Percentiles rank a stretch among this genome's conserved stretches.
Evolutionary conservation across 371 early-diverging fungal genomes (phyloP).

Genomic region (Capillidium rhysosporum): DNA sequence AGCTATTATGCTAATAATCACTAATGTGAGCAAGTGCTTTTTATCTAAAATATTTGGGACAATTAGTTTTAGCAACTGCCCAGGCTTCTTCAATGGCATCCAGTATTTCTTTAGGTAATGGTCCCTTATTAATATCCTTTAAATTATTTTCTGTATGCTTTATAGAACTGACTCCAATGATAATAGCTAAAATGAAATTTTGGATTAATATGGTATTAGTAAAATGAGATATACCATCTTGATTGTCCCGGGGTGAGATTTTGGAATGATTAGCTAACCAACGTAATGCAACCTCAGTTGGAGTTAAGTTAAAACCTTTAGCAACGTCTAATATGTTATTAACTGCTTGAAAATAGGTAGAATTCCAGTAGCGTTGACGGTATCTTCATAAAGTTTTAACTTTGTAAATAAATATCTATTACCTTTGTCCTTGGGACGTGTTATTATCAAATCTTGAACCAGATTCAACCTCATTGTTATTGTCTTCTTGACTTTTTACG

Average conservation of each 20-base stretch:
- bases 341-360: slow-evolving; percentile 26
- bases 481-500: slow-evolving; percentile 13
- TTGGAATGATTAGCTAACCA: slow-evolving; percentile 42
- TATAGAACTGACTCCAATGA: slow-evolving; percentile 34
- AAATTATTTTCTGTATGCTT: slow-evolving; percentile 24
- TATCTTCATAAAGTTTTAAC: slow-evolving; percentile 11
- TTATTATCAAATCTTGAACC: slow-evolving; percentile 30
- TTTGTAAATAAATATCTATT: background rate
- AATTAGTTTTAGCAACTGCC: slow-evolving; percentile 16
- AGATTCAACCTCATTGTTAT: slow-evolving; percentile 12
- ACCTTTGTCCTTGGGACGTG: slow-evolving; percentile 19
- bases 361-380: slow-evolving; percentile 34
- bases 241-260: slow-evolving; percentile 16
- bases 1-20: too few species aligned
- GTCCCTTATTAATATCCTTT: slow-evolving; percentile 22
- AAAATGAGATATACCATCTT: slow-evolving; percentile 18
- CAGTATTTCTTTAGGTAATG: slow-evolving; percentile 25
- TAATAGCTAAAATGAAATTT: slow-evolving; percentile 17
- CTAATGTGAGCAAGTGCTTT: too few species aligned
- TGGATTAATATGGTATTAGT: background rate
- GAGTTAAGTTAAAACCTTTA: slow-evolving; percentile 16
- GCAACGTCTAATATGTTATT: slow-evolving; percentile 17
- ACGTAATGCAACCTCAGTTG: slow-evolving; percentile 26
- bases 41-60: slow-evolving; percentile 22
- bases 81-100: slow-evolving; percentile 28